Evolutionary conservation across 345 rosid species (phyloP).

Genomic region (Populus euphratica): DNA sequence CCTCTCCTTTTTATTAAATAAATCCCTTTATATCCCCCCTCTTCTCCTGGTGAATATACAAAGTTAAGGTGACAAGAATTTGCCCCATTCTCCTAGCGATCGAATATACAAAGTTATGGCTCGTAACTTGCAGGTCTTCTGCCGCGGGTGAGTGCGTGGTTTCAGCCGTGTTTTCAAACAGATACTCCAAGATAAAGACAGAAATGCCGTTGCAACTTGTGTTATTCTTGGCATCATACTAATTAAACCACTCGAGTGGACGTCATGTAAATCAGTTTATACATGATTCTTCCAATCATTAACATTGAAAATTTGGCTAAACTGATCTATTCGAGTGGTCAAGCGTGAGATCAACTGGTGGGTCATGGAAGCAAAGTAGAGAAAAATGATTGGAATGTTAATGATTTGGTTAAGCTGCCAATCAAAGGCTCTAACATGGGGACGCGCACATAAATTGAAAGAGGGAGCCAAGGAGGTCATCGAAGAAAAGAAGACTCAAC

Average conservation of each 20-base stretch:
- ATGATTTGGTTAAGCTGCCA: slow-evolving; percentile 13
- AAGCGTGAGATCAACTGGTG: slow-evolving; percentile 12
- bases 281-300: neutral
- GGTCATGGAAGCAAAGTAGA: slow-evolving; percentile 17
- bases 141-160: too few relatives aligned
- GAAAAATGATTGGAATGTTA: slow-evolving; percentile 2
- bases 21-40: slow-evolving; percentile 34
- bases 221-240: too few relatives aligned
- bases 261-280: neutral
- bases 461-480: slow-evolving; percentile 14
- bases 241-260: too few relatives aligned
- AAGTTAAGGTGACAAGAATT: slow-evolving; percentile 5
- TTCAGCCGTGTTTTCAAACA: too few relatives aligned
- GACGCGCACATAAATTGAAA: slow-evolving; percentile 50
- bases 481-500: slow-evolving; percentile 12
- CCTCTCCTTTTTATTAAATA: slow-evolving; percentile 34
- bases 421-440: slow-evolving; percentile 14
- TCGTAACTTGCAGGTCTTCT: neutral
- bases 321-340: neutral
- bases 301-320: neutral
- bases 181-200: too few relatives aligned
- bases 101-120: neutral
- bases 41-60: slow-evolving; percentile 21
- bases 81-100: neutral
- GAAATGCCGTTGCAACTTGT: too few relatives aligned